Percentiles rank a stretch among this genome's conserved stretches.
Evolutionary conservation across 108 stramenopile genomes (phyloP).

Genomic region (Cylindrotheca closterium): DNA sequence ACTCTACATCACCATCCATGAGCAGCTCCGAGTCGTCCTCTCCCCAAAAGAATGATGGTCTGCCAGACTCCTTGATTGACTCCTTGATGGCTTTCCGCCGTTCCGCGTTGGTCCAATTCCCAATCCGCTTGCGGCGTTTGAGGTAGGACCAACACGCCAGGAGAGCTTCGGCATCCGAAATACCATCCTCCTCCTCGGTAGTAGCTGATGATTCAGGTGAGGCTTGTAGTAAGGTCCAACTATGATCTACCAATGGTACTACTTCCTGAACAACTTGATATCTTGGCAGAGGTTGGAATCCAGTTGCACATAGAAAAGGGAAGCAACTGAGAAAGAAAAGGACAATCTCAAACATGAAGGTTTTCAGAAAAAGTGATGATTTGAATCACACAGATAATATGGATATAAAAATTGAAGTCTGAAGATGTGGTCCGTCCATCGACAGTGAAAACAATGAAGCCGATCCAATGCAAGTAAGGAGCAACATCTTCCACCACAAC

Average conservation of each 20-base stretch:
- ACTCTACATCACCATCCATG: constrained; percentile 3
- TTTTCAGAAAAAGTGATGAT: no score
- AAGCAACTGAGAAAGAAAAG: no score
- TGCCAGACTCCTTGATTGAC: constrained; percentile 19
- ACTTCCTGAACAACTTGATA: neutral
- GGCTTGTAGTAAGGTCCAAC: neutral
- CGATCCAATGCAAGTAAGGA: no score
- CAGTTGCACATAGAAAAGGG: no score
- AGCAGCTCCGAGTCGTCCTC: constrained; percentile 20
- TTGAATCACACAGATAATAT: no score
- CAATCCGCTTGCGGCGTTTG: constrained; percentile 54
- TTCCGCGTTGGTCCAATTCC: constrained; percentile 50
- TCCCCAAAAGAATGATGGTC: constrained; percentile 23
- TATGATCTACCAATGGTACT: no score
- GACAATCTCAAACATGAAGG: no score
- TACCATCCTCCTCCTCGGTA: neutral
- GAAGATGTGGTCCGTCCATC: no score
- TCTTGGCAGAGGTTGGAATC: no score
- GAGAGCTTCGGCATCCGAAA: constrained; percentile 64
- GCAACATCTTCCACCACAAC: no score
- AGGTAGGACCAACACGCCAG: constrained; percentile 75
- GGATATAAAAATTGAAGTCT: no score
- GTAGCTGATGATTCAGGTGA: neutral
- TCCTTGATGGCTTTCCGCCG: constrained; percentile 38
- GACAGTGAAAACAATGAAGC: no score